Base-by-base conservation (phyloP, 768 basidiomycete species). In the Leccinum pellstonianum region DNA sequence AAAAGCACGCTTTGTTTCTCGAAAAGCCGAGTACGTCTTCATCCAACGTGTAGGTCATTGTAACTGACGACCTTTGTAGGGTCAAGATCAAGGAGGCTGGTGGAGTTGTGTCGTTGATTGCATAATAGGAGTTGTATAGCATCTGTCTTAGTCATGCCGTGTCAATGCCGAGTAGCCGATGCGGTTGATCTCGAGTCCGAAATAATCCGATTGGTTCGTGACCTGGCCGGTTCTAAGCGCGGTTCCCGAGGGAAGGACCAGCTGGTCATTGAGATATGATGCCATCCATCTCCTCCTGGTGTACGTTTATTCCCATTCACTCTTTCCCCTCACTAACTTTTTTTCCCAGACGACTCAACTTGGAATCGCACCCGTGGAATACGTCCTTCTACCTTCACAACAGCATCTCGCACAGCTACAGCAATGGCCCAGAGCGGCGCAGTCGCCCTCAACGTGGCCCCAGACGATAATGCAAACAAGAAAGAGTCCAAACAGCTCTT, bases 1-100 rank as follows among this genome's bases (percentile, higher is more conserved):
- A 69, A 98, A 98, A 82, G 95, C 97, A 57, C 94, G 97, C 63
- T 96, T 88, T 72, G 95, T 98, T 56, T 96, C 94, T 46, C 82
- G 78, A 67, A 87, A 83, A 70, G 95, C 95, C 64, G 92, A 94
- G 92, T 84, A 63, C 21, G 82, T 80, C 3, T 48, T 35, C 23
- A 9, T 49, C 17, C 23, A 25, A 19, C 46, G 9, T 49, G 6
- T 15, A 2, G 14, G 3, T 49, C n/a, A 11, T 33, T 19, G 43
- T 43, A 10, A 37, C 62, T 72, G 55, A 67, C 33, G 14, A 15
- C 2, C 29, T 38, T 64, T 50, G n/a, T 67, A 84, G 83, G 75
- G 72, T 70, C 35, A 93, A 93, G 78, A 94, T 94, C 81, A 93
- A 92, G 80, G 93, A 88, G 78, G 92, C 91, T 62, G 94, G 94